These are phyloP conservation scores for Schwanniomyces yamadae DNA, from an alignment of 805 yeast species.

Conservation along the genomic window DNA sequence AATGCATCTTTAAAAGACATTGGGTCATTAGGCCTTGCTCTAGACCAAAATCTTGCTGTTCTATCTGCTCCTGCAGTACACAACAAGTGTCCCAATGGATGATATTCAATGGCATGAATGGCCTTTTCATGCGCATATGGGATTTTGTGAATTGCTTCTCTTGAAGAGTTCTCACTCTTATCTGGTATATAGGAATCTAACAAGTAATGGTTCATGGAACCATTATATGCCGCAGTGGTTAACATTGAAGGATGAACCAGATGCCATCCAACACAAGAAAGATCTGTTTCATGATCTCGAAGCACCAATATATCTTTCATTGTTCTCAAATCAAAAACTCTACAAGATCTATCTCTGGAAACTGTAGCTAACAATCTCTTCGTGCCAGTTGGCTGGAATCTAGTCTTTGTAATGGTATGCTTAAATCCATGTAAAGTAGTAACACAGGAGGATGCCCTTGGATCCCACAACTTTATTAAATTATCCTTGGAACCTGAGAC, in stretches of 20 bases:
- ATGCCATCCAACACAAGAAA: constrained; percentile 88
- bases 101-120: constrained; percentile 84
- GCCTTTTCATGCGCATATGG: constrained; percentile 96
- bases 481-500: constrained; percentile 96
- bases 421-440: constrained; percentile 88
- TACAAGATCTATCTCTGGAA: constrained; percentile 83
- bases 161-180: constrained; percentile 22
- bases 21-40: constrained; percentile 89
- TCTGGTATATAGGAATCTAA: constrained; percentile 53
- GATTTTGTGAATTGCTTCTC: constrained; percentile 55
- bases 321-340: constrained; percentile 83
- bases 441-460: constrained; percentile 71
- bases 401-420: constrained; percentile 84
- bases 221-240: constrained; percentile 87
- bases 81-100: constrained; percentile 89
- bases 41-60: constrained; percentile 89
- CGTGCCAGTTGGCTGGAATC: constrained; percentile 83
- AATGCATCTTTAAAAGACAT: constrained; percentile 78
- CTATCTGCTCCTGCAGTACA: constrained; percentile 94
- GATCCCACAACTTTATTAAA: constrained; percentile 93
- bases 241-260: constrained; percentile 79
- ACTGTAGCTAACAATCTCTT: constrained; percentile 74
- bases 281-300: constrained; percentile 79
- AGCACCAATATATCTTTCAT: constrained; percentile 75
- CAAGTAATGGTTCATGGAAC: constrained; percentile 75